Evolutionary conservation across 2,329 filamentous ascomycete genomes (phyloP), one percentile per base, ranked within the genome.

Genomic region (Xylariaceae sp.): DNA sequence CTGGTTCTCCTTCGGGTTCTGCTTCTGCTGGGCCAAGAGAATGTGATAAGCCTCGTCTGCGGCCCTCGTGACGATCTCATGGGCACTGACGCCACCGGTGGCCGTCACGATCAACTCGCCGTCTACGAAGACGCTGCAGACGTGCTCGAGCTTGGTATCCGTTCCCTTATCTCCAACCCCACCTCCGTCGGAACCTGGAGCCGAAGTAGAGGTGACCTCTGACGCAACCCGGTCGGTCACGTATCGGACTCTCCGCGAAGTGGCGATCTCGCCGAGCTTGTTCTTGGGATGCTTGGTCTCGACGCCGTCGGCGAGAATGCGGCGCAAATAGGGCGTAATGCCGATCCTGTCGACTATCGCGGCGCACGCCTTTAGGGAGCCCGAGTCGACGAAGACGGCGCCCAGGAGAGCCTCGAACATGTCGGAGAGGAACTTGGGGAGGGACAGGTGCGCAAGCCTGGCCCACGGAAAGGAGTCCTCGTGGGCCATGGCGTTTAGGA

Each of bases 321-420:
- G 70, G 0, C 74, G 64, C 41, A 94, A 60, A 47, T 78, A 77
- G 0, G 63, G 57, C 27, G 88, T 48, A 4, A 96, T 67, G 0
- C 87, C 87, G 3, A 88, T 64, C 0, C 67, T 64, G 31, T 75
- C 69, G 0, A 87, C 58, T 26, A 96, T 70, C 0, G 37, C 54
- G 34, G 72, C 66, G 52, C 87, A 94, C 0, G 57, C 59, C 0
- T 65, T 65, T 11, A 87, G 56, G 1, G 74, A 70, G 0, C 83
- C 84, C 0, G 71, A 85, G 59, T 97, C 92, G 14, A 95, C 68
- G 69, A 85, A 96, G 0, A 96, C 71, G 0, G 88, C 89, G 0
- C 86, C 90, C 0, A 97, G 61, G 0, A 94, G 59, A 21, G 78
- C 76, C 64, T 97, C 90, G 8, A 96, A 69, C 6, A 96, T 64